phyloP scores from a whole-genome alignment of 2,329 filamentous ascomycete species.

The Fonsecaea pugnacius region DNA sequence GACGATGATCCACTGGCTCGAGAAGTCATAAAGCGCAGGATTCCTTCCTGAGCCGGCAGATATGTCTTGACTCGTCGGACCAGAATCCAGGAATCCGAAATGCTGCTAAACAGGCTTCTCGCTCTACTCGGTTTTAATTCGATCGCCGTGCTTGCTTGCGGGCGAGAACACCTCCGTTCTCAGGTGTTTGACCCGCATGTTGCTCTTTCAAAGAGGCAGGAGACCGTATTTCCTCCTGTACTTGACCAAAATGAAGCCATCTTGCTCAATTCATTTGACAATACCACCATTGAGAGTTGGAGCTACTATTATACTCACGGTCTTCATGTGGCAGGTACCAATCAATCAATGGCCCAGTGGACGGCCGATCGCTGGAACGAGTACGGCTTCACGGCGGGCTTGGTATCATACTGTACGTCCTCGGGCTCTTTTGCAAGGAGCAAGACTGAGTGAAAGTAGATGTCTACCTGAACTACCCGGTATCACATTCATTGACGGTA shows the following conservation, averaged over 20 bases:
- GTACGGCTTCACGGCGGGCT: constrained; percentile 37
- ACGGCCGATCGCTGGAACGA: constrained; percentile 42
- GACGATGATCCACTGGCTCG: not conserved
- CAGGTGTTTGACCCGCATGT: constrained; percentile 24
- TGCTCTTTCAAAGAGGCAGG: constrained; percentile 36
- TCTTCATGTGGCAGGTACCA: constrained; percentile 41
- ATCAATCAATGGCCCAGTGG: constrained; percentile 40
- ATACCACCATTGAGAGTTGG: constrained; percentile 39
- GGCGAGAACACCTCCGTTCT: constrained; percentile 7
- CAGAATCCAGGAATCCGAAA: not conserved
- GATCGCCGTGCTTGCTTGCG: constrained; percentile 30
- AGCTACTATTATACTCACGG: constrained; percentile 41
- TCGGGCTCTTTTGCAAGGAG: not conserved
- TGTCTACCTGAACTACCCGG: constrained; percentile 40
- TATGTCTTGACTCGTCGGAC: not conserved
- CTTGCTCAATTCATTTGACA: constrained; percentile 39
- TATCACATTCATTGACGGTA: constrained; percentile 38
- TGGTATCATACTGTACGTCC: constrained; percentile 37
- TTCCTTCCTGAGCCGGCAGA: not conserved
- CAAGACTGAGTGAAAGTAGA: constrained; percentile 25
- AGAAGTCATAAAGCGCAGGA: not conserved
- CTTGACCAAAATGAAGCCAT: constrained; percentile 40
- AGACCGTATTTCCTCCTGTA: constrained; percentile 35
- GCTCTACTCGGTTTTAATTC: constrained; percentile 28
- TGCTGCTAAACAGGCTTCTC: constrained; percentile 22